Percentiles rank a stretch among this genome's conserved stretches.
Evolutionary conservation across 768 basidiomycete species (phyloP).

Genomic region (Tricholoma terreum): DNA sequence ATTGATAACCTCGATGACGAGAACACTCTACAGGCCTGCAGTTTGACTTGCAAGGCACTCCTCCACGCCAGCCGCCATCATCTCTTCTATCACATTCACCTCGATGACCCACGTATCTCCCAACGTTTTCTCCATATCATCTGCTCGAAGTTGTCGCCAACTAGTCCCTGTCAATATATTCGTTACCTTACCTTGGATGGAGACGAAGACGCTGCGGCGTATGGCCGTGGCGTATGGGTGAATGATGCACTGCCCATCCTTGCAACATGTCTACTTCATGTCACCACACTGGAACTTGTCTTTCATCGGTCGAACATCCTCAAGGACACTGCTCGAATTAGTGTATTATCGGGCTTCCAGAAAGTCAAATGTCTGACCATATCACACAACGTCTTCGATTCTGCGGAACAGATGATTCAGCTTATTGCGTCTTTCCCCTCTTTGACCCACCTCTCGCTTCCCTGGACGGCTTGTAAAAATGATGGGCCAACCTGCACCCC

Average conservation of each 20-base stretch:
- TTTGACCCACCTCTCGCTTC: not conserved
- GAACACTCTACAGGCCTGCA: not conserved
- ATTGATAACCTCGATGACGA: not conserved
- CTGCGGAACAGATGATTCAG: not conserved
- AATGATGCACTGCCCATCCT: not conserved
- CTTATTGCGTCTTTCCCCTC: not conserved
- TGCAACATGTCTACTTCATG: not conserved
- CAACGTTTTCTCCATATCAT: not conserved
- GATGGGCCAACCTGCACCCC: not conserved
- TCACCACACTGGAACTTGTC: not conserved
- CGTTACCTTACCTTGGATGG: not conserved
- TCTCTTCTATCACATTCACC: not conserved
- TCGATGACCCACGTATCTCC: not conserved
- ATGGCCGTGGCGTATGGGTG: no score
- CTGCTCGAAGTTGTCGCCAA: not conserved
- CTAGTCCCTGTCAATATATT: not conserved
- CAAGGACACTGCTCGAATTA: not conserved
- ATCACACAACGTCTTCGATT: not conserved
- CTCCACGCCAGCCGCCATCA: not conserved
- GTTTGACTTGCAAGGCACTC: not conserved
- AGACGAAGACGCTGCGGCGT: not conserved
- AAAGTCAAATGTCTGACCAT: not conserved
- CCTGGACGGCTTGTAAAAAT: not conserved
- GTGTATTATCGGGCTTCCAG: not conserved
- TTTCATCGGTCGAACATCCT: not conserved